Evolutionary conservation across 2,329 filamentous ascomycete species (phyloP).

Genomic region (Beauveria medogensis): DNA sequence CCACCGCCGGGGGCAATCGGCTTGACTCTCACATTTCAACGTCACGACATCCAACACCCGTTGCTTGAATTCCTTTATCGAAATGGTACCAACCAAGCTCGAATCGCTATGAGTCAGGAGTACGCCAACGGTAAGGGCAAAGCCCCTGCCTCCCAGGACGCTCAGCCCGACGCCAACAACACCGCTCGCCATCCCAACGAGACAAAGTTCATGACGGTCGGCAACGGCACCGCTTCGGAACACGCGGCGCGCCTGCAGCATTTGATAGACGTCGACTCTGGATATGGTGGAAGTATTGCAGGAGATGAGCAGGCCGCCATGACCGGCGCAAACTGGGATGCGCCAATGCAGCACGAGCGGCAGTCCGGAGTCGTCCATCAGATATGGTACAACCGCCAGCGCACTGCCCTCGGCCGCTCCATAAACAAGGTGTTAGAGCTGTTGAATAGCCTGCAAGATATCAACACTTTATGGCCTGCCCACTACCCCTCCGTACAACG

Average conservation of each 20-base stretch:
- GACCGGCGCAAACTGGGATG: constrained; percentile 39
- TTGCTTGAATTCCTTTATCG: background rate
- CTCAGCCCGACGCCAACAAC: constrained; percentile 20
- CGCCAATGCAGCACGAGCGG: constrained; percentile 32
- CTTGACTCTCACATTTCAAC: background rate
- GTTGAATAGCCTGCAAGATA: constrained; percentile 73
- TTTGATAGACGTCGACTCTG: constrained; percentile 80
- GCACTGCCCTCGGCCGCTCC: constrained; percentile 74
- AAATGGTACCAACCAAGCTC: constrained; percentile 10
- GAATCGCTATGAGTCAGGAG: constrained; percentile 50
- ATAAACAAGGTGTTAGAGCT: constrained; percentile 83
- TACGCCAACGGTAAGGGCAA: constrained; percentile 49
- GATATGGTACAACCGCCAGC: constrained; percentile 89
- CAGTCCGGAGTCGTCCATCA: constrained; percentile 84
- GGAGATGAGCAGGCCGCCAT: constrained; percentile 49
- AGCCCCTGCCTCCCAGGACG: constrained; percentile 27
- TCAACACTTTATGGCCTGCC: constrained; percentile 87
- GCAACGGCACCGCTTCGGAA: constrained; percentile 70
- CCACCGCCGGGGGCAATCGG: background rate
- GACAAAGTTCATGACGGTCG: constrained; percentile 81
- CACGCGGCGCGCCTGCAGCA: constrained; percentile 74
- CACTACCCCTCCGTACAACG: constrained; percentile 84
- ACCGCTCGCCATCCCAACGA: constrained; percentile 21
- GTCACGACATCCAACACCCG: background rate
- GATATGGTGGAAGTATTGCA: constrained; percentile 75